These are phyloP conservation scores for Closterium sp. DNA, from an alignment of 139 green algal genomes.

Conservation along the genomic window DNA sequence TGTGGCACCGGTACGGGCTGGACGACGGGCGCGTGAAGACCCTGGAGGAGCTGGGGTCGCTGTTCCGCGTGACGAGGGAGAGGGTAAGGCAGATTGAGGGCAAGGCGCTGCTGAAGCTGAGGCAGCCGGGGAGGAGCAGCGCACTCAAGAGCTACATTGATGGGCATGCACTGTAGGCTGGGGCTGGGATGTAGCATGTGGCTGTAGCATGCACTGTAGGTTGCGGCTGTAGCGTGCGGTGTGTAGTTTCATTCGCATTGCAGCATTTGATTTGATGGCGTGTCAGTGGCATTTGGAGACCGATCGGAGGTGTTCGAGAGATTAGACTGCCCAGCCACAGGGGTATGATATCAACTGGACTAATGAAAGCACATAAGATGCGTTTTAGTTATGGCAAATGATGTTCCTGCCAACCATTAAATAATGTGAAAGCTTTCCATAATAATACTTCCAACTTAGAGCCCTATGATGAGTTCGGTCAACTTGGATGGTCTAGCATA, in stretches of 20 bases:
- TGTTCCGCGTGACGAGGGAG: slow-evolving; percentile 84
- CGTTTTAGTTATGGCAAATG: too few relatives aligned
- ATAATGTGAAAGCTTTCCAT: too few relatives aligned
- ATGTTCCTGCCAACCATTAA: too few relatives aligned
- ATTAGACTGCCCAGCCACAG: too few relatives aligned
- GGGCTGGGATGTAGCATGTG: not conserved
- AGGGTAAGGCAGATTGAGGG: slow-evolving; percentile 96
- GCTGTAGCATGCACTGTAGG: not conserved
- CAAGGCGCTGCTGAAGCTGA: slow-evolving; percentile 85
- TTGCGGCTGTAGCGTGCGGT: not conserved
- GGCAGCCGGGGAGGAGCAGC: slow-evolving; percentile 43
- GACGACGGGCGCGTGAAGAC: slow-evolving; percentile 68
- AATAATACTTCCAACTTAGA: too few relatives aligned
- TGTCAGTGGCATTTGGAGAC: too few relatives aligned
- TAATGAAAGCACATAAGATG: too few relatives aligned
- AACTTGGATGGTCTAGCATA: too few relatives aligned
- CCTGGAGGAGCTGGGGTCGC: slow-evolving; percentile 81
- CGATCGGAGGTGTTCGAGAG: too few relatives aligned
- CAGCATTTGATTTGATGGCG: too few relatives aligned
- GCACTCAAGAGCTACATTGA: slow-evolving; percentile 40
- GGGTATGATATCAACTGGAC: too few relatives aligned
- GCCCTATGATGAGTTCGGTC: too few relatives aligned
- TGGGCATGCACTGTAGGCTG: not conserved
- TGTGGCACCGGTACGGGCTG: slow-evolving; percentile 90
- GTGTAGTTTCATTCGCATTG: not conserved